Evolutionary conservation across 495 filamentous ascomycete genomes (phyloP), one percentile per base, ranked within the genome.

Genomic region (Penicillium maclennaniae): DNA sequence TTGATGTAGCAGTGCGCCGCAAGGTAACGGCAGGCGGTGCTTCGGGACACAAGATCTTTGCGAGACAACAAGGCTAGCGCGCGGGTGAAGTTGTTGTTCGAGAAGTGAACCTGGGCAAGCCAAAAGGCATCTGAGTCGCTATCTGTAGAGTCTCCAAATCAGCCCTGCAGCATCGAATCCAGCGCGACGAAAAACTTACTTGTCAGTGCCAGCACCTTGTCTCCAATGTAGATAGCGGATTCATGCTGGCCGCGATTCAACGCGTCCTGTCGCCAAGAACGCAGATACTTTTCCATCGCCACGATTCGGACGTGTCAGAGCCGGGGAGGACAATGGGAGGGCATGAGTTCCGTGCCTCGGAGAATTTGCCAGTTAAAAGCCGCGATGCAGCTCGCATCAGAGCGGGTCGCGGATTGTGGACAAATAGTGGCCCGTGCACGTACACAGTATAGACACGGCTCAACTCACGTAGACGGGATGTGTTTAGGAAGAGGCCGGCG

Each of bases 101-200:
- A 84, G 71, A 97, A 97, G 69, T 99, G 92, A 41, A 96, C 85
- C 67, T 95, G 89, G 9, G 92, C 92, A 42, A 97, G 83, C 84
- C 87, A 95, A 66, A 95, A 95, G 45, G 91, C 92, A 70, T 97
- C 92, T 34, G 88, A 82, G 58, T 91, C 88, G 65, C 89, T 85
- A 65, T 89, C 92, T 97, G 56, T 38, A 39, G 6, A 58, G n/a
- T 36, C 48, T 36, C 48, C 48, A 19, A 14, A 51, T 53, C 38
- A 63, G 71, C 55, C 71, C 50, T 45, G 8, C 21, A 26, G 15
- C 45, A 41, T 20, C 16, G n/a, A 25, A 17, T 9, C 43, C 9
- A 15, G 15, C 17, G 45, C 6, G 1, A 16, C 34, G 28, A 37
- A 34, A 37, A 9, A 25, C 59, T 69, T 72, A 97, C 93, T 87